These are phyloP conservation scores for Colletotrichum theobromicola DNA, from an alignment of 2,329 filamentous ascomycete genomes.

Conservation along the genomic window DNA sequence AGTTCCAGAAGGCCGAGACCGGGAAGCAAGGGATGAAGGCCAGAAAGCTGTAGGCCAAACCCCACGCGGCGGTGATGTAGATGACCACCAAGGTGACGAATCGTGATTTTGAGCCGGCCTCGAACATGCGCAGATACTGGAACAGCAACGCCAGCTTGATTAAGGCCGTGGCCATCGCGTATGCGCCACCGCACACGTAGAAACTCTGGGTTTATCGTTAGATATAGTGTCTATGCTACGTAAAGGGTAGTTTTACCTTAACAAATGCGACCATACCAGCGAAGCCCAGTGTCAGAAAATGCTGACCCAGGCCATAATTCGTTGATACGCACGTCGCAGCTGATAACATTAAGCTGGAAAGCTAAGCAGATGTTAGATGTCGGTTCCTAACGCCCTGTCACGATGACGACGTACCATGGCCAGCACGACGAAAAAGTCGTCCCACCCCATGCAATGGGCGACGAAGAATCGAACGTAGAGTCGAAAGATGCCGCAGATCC, in stretches of 20 bases:
- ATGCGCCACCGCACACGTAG: constrained; percentile 23
- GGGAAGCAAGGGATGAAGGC: constrained; percentile 38
- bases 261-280: constrained; percentile 10
- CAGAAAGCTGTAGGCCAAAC: constrained; percentile 31
- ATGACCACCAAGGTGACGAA: constrained; percentile 26
- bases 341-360: constrained; percentile 8
- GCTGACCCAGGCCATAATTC: background rate
- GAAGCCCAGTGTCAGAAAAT: background rate
- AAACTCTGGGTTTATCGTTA: background rate
- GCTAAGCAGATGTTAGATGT: background rate
- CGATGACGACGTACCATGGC: constrained; percentile 7
- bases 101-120: constrained; percentile 9
- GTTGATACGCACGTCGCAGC: background rate
- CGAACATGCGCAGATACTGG: constrained; percentile 24
- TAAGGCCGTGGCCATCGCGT: constrained; percentile 22
- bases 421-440: constrained; percentile 23
- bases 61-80: constrained; percentile 33
- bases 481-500: constrained; percentile 20
- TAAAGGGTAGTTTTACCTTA: background rate
- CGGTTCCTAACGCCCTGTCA: accelerated
- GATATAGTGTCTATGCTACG: background rate
- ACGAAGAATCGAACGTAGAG: constrained; percentile 22
- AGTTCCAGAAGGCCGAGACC: constrained; percentile 34
- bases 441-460: constrained; percentile 18
- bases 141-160: constrained; percentile 25